These are phyloP conservation scores for Torulaspora globosa DNA, from an alignment of 1,139 yeast species.

Conservation along the genomic window DNA sequence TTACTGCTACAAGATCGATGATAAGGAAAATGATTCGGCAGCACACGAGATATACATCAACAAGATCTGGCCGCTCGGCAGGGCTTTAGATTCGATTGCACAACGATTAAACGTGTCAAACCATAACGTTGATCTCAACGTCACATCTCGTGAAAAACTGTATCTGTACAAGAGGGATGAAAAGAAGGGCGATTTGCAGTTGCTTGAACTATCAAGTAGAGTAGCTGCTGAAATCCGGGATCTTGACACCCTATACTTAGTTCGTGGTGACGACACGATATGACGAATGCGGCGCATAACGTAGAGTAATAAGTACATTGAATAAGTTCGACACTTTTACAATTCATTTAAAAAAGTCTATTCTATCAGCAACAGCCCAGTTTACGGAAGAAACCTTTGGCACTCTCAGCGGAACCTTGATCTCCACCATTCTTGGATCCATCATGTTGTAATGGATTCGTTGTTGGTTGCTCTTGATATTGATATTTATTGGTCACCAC, in stretches of 20 bases:
- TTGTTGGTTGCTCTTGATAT: constrained; percentile 28
- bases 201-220: constrained; percentile 42
- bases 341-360: constrained; percentile 4
- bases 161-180: constrained; percentile 36
- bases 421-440: constrained; percentile 23
- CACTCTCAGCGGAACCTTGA: constrained; percentile 26
- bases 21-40: constrained; percentile 32
- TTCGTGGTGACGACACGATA: constrained; percentile 45
- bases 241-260: constrained; percentile 53
- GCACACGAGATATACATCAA: constrained; percentile 34
- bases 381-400: constrained; percentile 40
- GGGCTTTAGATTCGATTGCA: constrained; percentile 68
- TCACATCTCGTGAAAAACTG: constrained; percentile 28
- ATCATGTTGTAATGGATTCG: constrained; percentile 32
- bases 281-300: background rate
- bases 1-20: constrained; percentile 52
- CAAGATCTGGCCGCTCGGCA: constrained; percentile 65
- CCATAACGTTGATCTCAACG: constrained; percentile 45
- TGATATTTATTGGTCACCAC: constrained; percentile 20
- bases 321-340: constrained; percentile 1
- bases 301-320: background rate
- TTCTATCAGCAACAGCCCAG: constrained; percentile 38
- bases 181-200: constrained; percentile 32
- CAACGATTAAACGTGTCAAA: constrained; percentile 52
- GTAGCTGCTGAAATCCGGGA: constrained; percentile 45